Evolutionary conservation across 805 yeast species (phyloP), one percentile per base, ranked within the genome.

Genomic region (Ogataea paraovalis): DNA sequence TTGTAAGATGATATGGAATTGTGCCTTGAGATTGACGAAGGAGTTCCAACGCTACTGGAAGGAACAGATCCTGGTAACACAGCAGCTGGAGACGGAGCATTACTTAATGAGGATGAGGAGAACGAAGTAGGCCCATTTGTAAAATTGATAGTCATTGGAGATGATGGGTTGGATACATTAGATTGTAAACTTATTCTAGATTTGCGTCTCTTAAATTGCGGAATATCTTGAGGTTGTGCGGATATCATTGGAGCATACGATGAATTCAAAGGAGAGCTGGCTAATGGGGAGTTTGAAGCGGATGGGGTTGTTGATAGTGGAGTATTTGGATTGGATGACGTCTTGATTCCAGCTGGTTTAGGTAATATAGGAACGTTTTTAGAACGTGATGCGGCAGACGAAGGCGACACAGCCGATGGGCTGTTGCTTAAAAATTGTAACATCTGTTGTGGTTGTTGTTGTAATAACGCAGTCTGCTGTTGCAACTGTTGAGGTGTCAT

Each of bases 341-440:
- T 37, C 2, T 40, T 21, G 27, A 25, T 40, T 2, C 22, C 20
- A 13, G 53, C 38, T 12, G 69, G 69, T 50, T 65, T 66, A 13
- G 70, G 70, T 30, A 66, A 48, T 19, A 66, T 66, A 12, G 69
- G 70, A 13, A 66, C 68, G 41, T 61, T 65, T 48, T 62, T 64
- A 1, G 62, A 49, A 10, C 62, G 49, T 23, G 53, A 10, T 22
- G 30, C 14, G 18, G 33, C 18, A 21, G 39, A 40, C 38, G 40
- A 18, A 39, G 30, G 22, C 14, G 43, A 22, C 16, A 22, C 20
- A 46, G 25, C 12, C 42, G 25, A 18, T 41, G 25, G 21, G 44
- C 38, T 34, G 43, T 19, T 22, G 47, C 39, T 43, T 46, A 37
- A 22, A 9, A 28, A 20, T 30, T 46, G 48, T 21, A 32, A 13